A percentile compares a stretch with the other conserved stretches of the same genome.
Evolutionary conservation across 2,329 filamentous ascomycete genomes (phyloP).

Genomic region (Colletotrichum sp.): DNA sequence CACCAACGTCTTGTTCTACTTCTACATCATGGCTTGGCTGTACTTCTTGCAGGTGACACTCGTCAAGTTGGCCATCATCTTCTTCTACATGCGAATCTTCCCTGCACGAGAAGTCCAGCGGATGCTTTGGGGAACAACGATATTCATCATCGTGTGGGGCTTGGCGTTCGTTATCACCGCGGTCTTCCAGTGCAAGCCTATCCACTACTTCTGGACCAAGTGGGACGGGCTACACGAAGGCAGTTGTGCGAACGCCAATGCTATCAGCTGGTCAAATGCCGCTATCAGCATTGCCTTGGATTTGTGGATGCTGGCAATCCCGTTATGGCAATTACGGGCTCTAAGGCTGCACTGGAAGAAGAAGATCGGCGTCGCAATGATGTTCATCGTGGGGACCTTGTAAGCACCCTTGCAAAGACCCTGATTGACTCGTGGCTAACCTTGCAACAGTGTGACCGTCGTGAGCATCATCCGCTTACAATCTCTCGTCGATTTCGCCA

Average conservation of each 20-base stretch:
- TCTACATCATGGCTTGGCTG: conserved; percentile 42
- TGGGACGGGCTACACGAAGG: conserved; percentile 54
- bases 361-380: conserved; percentile 46
- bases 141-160: conserved; percentile 38
- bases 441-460: conserved; percentile 25
- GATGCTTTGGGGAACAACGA: conserved; percentile 41
- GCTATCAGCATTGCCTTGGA: conserved; percentile 53
- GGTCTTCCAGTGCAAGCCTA: conserved; percentile 52
- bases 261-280: conserved; percentile 51
- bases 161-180: conserved; percentile 41
- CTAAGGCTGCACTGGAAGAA: conserved; percentile 47
- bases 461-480: conserved; percentile 32
- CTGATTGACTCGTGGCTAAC: background rate
- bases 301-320: conserved; percentile 51
- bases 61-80: conserved; percentile 52
- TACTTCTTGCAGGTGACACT: conserved; percentile 48
- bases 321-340: conserved; percentile 42
- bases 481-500: conserved; percentile 27
- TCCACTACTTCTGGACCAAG: conserved; percentile 53
- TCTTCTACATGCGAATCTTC: conserved; percentile 59
- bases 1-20: conserved; percentile 41
- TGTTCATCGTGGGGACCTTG: conserved; percentile 50
- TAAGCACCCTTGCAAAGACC: conserved; percentile 24
- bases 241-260: conserved; percentile 48
- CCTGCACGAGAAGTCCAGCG: conserved; percentile 36